phyloP scores from a whole-genome alignment of 371 early-diverging fungal genomes.

The Mucor irregularis region DNA sequence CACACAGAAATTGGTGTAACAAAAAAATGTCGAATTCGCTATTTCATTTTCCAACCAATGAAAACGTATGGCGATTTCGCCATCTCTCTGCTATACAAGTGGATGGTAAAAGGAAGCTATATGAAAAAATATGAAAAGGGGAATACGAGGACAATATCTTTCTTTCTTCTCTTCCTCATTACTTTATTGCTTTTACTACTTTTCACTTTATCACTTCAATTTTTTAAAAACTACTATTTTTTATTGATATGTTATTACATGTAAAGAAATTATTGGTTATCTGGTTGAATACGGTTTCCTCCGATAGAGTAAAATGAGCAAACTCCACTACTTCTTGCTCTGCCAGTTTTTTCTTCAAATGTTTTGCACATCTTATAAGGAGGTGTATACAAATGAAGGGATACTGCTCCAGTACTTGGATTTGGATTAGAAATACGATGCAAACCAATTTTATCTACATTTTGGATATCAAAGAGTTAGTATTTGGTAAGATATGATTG shows the following conservation, averaged over 20 bases:
- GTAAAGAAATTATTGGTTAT: slow-evolving; percentile 6
- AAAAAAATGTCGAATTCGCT: too few species aligned
- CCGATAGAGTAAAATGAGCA: slow-evolving; percentile 69
- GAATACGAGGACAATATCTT: neutral
- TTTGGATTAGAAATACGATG: slow-evolving; percentile 85
- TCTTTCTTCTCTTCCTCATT: slow-evolving; percentile 8
- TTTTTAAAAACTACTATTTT: too few species aligned
- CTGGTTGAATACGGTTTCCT: slow-evolving; percentile 42
- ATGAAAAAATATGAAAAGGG: slow-evolving; percentile 4
- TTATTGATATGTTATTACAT: neutral
- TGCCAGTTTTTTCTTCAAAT: slow-evolving; percentile 78
- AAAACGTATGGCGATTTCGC: slow-evolving; percentile 24
- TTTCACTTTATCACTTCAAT: neutral
- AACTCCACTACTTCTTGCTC: slow-evolving; percentile 65
- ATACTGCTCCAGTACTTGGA: slow-evolving; percentile 65
- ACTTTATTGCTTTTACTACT: slow-evolving; percentile 1
- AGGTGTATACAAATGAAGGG: slow-evolving; percentile 92
- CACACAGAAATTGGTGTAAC: too few species aligned
- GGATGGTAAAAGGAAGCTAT: slow-evolving; percentile 17
- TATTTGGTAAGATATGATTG: slow-evolving; percentile 8
- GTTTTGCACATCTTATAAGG: slow-evolving; percentile 85
- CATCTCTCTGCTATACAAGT: slow-evolving; percentile 24
- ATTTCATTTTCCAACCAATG: slow-evolving; percentile 21
- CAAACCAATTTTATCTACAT: slow-evolving; percentile 78
- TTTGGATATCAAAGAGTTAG: neutral